Evolutionary conservation across 2,329 filamentous ascomycete species (phyloP), one percentile per base, ranked within the genome.

Genomic region (Scortechinia acanthostroma): DNA sequence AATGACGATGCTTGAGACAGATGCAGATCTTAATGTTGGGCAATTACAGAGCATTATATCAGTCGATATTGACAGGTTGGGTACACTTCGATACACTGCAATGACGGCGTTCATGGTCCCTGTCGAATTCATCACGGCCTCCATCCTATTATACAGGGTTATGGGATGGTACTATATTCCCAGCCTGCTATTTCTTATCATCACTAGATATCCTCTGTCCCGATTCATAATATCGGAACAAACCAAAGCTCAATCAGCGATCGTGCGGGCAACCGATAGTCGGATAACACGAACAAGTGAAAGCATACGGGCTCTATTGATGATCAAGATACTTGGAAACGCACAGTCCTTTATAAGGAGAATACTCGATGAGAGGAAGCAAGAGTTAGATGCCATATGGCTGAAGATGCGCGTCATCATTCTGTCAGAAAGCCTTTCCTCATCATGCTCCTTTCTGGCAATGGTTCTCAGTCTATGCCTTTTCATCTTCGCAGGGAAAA

Each of bases 131-230:
- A 21, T 43, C 20, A 23, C 45, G 21, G 33, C 46, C 1, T 49
- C 48, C 6, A 20, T 48, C 3, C 16, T 49, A 14, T 22, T 49
- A 10, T 49, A 47, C 22, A 48, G 25, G 19, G 45, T 42, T 10
- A 45, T 49, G 22, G 46, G 46, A 22, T 49, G 48, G 48, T 49
- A 45, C 22, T 49, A 49, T 35, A 28, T 49, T 22, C 48, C 48
- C n/a, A 44, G 48, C 33, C 37, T 49, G 6, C 28, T 42, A 3
- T 49, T 49, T 21, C 46, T 49, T 10, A 23, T 49, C 15, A 19
- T 43, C 14, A 49, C 48, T 13, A 49, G 48, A 43, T 47, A 47
- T 33, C 48, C 48, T 5, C 25, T 49, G 3, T 45, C 37, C 5
- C 42, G 40, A 22, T 49, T 49, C 17, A 49, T 49, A 15, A 42